A percentile compares a stretch with the other conserved stretches of the same genome.
These are phyloP conservation scores for Cladosporium sphaerospermum DNA, from an alignment of 2,329 filamentous ascomycete genomes.

Conservation along the genomic window DNA sequence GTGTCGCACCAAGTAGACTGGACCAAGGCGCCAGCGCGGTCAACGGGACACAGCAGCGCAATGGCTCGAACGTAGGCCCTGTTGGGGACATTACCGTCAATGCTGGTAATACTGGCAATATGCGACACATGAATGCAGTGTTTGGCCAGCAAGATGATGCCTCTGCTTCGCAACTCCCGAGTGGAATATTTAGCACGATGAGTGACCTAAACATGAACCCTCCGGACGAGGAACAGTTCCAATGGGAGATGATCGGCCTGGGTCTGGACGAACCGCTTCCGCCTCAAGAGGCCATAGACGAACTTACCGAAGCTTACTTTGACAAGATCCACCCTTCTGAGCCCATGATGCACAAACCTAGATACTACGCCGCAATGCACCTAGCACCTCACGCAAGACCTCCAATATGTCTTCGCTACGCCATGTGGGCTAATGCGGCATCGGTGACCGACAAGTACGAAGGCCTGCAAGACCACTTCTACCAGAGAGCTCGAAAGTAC, in stretches of 20 bases:
- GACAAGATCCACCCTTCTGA: slow-evolving; percentile 79
- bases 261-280: slow-evolving; percentile 79
- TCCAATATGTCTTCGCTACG: slow-evolving; percentile 82
- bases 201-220: neutral
- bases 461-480: slow-evolving; percentile 79
- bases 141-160: neutral
- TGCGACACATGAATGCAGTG: slow-evolving; percentile 10
- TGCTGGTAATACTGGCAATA: slow-evolving; percentile 10
- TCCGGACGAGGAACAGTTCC: slow-evolving; percentile 41
- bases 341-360: slow-evolving; percentile 82
- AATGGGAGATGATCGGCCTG: slow-evolving; percentile 80
- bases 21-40: neutral
- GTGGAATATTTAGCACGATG: neutral
- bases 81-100: slow-evolving; percentile 16
- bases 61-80: slow-evolving; percentile 16
- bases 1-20: neutral
- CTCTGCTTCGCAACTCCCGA: neutral
- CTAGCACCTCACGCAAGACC: slow-evolving; percentile 80
- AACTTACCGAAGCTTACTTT: slow-evolving; percentile 83
- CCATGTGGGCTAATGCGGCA: slow-evolving; percentile 93
- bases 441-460: slow-evolving; percentile 76
- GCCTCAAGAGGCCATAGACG: slow-evolving; percentile 72
- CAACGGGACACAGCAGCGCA: neutral
- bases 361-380: slow-evolving; percentile 84
- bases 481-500: slow-evolving; percentile 83